These are phyloP conservation scores for Tieghemiomyces parasiticus DNA, from an alignment of 192 early-diverging fungal species.

Conservation along the genomic window DNA sequence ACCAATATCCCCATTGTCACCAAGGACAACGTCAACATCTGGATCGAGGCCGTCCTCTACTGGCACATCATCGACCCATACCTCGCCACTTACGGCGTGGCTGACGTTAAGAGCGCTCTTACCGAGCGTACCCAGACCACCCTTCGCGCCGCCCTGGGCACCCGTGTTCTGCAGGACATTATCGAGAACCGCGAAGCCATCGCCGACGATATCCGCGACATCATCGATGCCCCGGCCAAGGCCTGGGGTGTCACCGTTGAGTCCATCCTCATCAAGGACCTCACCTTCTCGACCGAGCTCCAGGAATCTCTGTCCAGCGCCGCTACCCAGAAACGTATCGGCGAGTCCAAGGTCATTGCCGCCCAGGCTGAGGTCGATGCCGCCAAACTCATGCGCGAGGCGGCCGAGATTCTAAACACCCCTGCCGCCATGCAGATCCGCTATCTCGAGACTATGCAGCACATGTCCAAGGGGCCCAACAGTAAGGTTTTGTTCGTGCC, in stretches of 20 bases:
- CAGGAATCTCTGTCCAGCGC: conserved; percentile 75
- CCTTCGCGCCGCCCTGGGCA: conserved; percentile 67
- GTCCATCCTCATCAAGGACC: conserved; percentile 77
- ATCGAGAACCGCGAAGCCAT: conserved; percentile 84
- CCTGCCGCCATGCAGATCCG: conserved; percentile 78
- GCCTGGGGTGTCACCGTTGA: conserved; percentile 70
- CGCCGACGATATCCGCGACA: conserved; percentile 67
- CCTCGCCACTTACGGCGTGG: conserved; percentile 61
- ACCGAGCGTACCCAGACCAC: conserved; percentile 85
- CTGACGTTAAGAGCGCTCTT: conserved; percentile 64
- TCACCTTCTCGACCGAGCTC: conserved; percentile 55
- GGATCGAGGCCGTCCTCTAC: conserved; percentile 75
- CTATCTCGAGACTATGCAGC: conserved; percentile 69
- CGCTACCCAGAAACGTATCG: conserved; percentile 79
- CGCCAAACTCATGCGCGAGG: conserved; percentile 84
- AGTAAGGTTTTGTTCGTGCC: conserved; percentile 65
- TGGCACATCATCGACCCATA: conserved; percentile 75
- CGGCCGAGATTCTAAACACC: conserved; percentile 80
- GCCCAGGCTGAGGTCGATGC: conserved; percentile 74
- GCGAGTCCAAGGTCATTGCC: conserved; percentile 81
- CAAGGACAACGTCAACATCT: conserved; percentile 79
- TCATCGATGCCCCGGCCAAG: conserved; percentile 64
- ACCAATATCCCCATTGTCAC: conserved; percentile 64
- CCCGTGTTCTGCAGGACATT: conserved; percentile 67
- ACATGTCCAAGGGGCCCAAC: conserved; percentile 55